Evolutionary conservation across 1,139 yeast species (phyloP), one percentile per base, ranked within the genome.

Genomic region (Blastobotrys indianensis): DNA sequence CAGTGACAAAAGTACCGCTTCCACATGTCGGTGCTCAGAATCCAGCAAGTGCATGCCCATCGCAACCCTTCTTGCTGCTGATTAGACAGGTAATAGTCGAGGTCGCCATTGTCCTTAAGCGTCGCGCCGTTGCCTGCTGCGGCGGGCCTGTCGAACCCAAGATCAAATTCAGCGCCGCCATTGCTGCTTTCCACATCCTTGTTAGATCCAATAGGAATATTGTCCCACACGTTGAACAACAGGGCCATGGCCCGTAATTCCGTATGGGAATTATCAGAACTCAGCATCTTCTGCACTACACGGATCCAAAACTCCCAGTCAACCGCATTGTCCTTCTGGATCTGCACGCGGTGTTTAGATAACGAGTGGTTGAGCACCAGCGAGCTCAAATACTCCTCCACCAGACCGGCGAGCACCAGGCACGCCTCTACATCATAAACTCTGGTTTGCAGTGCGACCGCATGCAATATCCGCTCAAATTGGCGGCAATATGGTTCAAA

Each of bases 301-400:
- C 74, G 70, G 9, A 83, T 62, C 95, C 95, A 86, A 58, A 86
- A 85, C 45, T 70, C 70, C 94, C 95, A 86, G 64, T 82, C 76
- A 16, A 85, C 64, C 28, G 60, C 58, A 25, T 53, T 52, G 37
- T 55, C 58, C 32, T 56, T 54, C 39, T 56, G 55, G 20, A 56
- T 54, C 23, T 54, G 51, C 7, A 58, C 59, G 29, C 58, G 56
- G 33, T 57, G 55, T 39, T 48, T 46, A 2, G 63, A 49, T 42
- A 54, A 37, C 37, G 61, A 53, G 54, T 54, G 55, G 42, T 53
- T 42, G 41, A 51, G 58, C n/a, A 56, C 53, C 29, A 65, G 54
- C 13, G 63, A 57, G 20, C 60, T 56, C 16, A 67, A 41, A 55
- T 64, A 67, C 44, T 72, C 72, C 48, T 69, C 76, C 1, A 68